Base-by-base conservation (phyloP, 2,329 filamentous ascomycete genomes). In the Scopulariopsis brevicaulis region DNA sequence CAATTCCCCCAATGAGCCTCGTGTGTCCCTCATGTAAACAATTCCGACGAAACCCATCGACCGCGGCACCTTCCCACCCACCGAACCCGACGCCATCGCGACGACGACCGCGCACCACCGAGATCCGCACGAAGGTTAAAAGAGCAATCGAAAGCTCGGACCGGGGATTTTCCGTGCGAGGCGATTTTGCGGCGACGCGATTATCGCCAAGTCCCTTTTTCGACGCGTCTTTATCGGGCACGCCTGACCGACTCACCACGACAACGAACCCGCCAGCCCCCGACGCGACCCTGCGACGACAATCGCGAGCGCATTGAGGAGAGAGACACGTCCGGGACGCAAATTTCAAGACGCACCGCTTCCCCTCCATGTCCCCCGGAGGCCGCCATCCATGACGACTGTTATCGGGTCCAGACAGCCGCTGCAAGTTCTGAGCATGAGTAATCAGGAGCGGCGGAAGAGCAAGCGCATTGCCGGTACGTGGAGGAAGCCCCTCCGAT, bases 371-470 rank as follows among this genome's bases (percentile, higher is more conserved):
- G 61, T 54, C 53, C 53, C 28, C 24, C 46, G 52, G 59, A 59
- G 59, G 54, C 65, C 69, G 74, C 75, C 77, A 80, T 84, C 81
- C 81, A 86, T 86, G 83, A 86, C 83, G 82, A 85, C 83, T 71
- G 76, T 86, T 73, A 76, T 86, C 71, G 79, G 77, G 72, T 79
- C 79, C 69, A 81, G 81, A 70, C 77, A 79, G 73, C 80, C 82
- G 75, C 75, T 86, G 73, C 77, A 85, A 81, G 74, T 81, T 70
- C 75, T 85, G 77, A 86, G 81, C 78, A 86, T 86, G 83, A 81
- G 75, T 76, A 83, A 82, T 73, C 81, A 81, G 70, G 78, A 79
- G 71, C 77, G 78, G 67, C 77, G 82, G 70, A 75, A 78, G 69
- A 85, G 81, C 75, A 85, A 85, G 76, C 81, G 83, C 71, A 74